Evolutionary conservation across 345 rosid species (phyloP), one percentile per base, ranked within the genome.

Genomic region (Camelina neglecta): DNA sequence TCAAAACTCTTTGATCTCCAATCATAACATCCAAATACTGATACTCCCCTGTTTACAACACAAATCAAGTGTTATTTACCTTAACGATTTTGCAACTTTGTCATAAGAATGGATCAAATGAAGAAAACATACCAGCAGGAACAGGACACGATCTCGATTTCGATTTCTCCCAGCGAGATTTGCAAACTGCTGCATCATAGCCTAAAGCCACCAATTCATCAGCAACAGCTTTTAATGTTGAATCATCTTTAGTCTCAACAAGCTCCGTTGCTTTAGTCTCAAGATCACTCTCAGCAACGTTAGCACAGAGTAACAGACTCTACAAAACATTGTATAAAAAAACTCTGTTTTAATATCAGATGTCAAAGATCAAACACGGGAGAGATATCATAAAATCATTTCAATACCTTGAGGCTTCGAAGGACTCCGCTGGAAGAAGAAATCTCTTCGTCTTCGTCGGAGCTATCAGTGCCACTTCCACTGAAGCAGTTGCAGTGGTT

Each of bases 141-240:
- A 66, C 77, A 31, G 76, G 57, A 59, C 9, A 44, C 8, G 80
- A 55, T 2, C 11, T 33, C 7, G 21, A 8, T 29, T 24, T 45
- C 15, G 88, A 69, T 79, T 84, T 84, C 55, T 85, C 89, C 93
- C 95, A 85, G 18, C 76, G 82, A 73, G 90, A 86, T 77, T 76
- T 91, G 87, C 96, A 91, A 59, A 88, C 77, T 0, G 91, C 81
- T 45, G 94, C 85, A 58, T 91, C 88, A 31, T 91, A 88, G 48
- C 94, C 97, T 9, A 88, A 78, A 57, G 81, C 79, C 41, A 71
- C 49, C 59, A 93, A 70, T 20, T 78, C 90, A 51, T 82, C 89
- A 2, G 73, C 61, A 18, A 18, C 18, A 18, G 18, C 18, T 18
- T 18, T 18, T 18, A 18, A 18, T 18, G 18, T 18, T 18, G 18